Evolutionary conservation across 1,139 yeast species (phyloP), one percentile per base, ranked within the genome.

Genomic region (Blastobotrys capitulatus): DNA sequence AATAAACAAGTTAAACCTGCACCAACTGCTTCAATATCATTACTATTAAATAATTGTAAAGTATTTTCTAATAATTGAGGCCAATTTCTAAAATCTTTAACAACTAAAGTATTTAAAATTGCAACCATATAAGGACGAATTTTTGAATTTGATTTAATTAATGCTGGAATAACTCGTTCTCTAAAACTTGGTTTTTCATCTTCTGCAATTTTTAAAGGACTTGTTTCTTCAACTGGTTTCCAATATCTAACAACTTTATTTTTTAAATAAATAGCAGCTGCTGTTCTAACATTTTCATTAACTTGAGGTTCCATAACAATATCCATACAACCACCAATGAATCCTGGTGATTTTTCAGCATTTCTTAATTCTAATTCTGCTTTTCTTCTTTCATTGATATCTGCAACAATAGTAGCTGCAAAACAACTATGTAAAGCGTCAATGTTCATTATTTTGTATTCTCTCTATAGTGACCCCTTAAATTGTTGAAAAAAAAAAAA

Each of bases 251-350:
- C 70, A 26, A 89, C 74, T 52, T 82, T 74, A 65, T 92, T 92
- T 64, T 92, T 92, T 69, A 92, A 80, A 65, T 82, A 90, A 27
- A 92, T 83, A 0, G 95, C 95, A 16, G 95, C 86, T 12, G 96
- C 92, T 47, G 82, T 76, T 57, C 83, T 80, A 42, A 86, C 77
- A 31, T 76, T 77, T 1, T 76, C 72, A 19, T 79, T 73, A 4
- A 81, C 81, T 12, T 75, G 76, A 15, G 69, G 70, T 38, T 77
- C 75, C n/a, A 75, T 62, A 38, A 87, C 76, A 50, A 92, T 82
- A 60, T 87, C 92, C 43, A 92, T 70, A 65, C 96, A 86, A 1
- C 90, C 92, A 10, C 84, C 85, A 44, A 89, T 71, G 61, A 92
- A 92, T 2, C 96, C 96, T 1, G 87, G 79, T 1, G 75, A 65